phyloP scores from a whole-genome alignment of 2,329 filamentous ascomycete genomes.

The Pestalotiopsis sp. region DNA sequence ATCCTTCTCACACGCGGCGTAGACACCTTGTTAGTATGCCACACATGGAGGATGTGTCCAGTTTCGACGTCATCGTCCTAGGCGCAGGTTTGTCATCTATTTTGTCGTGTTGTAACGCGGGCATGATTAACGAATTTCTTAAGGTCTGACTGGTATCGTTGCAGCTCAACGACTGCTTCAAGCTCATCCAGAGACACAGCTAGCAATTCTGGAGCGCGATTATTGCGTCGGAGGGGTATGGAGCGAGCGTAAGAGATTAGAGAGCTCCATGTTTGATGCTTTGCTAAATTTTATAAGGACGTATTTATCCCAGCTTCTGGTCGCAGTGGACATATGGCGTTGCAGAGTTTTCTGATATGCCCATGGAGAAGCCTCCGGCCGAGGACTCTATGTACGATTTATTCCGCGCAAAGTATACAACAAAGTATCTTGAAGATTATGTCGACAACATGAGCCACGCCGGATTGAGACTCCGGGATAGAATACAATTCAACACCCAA shows the following conservation, averaged over 20 bases:
- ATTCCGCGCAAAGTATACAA: slow-evolving; percentile 27
- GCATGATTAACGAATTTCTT: no score
- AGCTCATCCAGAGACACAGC: slow-evolving; percentile 18
- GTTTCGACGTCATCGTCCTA: no score
- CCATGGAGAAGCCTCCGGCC: slow-evolving; percentile 25
- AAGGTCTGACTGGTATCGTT: no score
- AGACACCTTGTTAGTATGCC: no score
- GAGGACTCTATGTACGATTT: slow-evolving; percentile 23
- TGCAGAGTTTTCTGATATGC: slow-evolving; percentile 30
- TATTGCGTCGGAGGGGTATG: slow-evolving; percentile 21
- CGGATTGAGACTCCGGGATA: slow-evolving; percentile 20
- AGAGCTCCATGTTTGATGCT: no score
- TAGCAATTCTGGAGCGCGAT: slow-evolving; percentile 20
- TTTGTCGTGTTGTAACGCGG: no score
- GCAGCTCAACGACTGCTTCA: slow-evolving; percentile 19
- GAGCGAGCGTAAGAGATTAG: slow-evolving; percentile 18
- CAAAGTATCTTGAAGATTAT: slow-evolving; percentile 24
- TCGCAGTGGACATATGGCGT: slow-evolving; percentile 29
- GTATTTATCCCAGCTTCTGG: slow-evolving; percentile 30
- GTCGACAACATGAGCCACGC: slow-evolving; percentile 17
- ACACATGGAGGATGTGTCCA: no score
- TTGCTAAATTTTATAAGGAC: no score
- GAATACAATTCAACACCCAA: slow-evolving; percentile 21
- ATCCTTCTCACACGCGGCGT: no score
- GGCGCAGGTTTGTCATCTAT: no score